Evolutionary conservation across 257 asterid genomes (phyloP).

Genomic region (Voacanga thouarsii): DNA sequence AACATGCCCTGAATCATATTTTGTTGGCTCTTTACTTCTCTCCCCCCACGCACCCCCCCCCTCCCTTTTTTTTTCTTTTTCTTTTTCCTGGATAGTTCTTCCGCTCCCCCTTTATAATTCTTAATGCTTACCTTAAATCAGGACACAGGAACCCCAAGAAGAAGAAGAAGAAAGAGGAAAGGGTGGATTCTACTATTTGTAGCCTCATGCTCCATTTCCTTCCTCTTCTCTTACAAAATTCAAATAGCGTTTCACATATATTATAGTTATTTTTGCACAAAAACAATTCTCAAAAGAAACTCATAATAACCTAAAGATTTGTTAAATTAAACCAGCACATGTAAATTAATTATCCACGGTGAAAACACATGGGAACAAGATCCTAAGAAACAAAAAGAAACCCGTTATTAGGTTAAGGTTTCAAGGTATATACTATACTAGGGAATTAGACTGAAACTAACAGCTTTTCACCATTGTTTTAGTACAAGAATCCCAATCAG

Average conservation of each 20-base stretch:
- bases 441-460: neutral
- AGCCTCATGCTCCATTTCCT: neutral
- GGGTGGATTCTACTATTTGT: neutral
- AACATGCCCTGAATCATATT: no score
- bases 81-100: no score
- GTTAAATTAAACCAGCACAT: neutral
- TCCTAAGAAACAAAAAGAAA: neutral
- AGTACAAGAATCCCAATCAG: conserved; percentile 7
- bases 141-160: no score
- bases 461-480: conserved; percentile 15
- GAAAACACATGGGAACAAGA: no score
- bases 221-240: no score
- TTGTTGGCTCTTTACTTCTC: no score
- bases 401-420: neutral
- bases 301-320: neutral
- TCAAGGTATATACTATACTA: neutral
- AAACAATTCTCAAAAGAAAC: neutral
- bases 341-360: neutral
- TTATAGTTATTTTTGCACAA: no score
- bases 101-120: no score
- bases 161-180: neutral
- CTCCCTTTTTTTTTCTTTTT: no score
- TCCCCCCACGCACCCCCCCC: no score
- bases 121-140: no score
- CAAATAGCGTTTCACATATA: no score